Base-by-base conservation (phyloP, 1,139 yeast species). In the Yamadazyma membranifaciens region DNA sequence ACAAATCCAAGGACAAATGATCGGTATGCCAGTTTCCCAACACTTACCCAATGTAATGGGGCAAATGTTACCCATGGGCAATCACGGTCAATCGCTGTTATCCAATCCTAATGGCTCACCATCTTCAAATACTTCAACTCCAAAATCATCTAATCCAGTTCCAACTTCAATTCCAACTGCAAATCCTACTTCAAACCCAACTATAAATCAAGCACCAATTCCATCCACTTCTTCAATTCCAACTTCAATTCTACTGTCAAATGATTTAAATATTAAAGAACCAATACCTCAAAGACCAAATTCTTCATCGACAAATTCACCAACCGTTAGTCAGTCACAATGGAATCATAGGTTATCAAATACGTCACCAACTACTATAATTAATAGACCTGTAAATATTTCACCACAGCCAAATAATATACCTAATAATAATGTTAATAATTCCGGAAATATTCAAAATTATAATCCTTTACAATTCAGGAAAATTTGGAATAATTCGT, bases 391-490 rank as follows among this genome's bases (percentile, higher is more conserved):
- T 4, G 37, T 43, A 13, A 33, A 40, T 26, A 34, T 40, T 4
- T 40, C 45, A 15, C 43, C 45, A 12, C 34, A 34, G 10, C 17
- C 41, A 2, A 20, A 31, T 40, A 3, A 11, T 37, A 17, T 31
- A 36, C 11, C 28, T 25, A 25, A 25, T 25, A 11, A 10, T 25
- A 25, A 25, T 25, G 11, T 5, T 25, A 25, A 25, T 25, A n/a
- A n/a, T 12, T n/a, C 30, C 7, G 22, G 38, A 37, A 34, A 40
- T 33, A 47, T 50, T 3, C 62, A 57, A 39, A 61, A 58, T 35
- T 60, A 60, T 39, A 51, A 62, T 11, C 65, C 70, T 3, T 52
- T 67, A 17, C 70, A 67, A 45, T 69, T 69, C 49, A 51, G 74
- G 37, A 67, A 69, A 46, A 67, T 69, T 16, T 69, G 75, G 73